Evolutionary conservation across 2,329 filamentous ascomycete genomes (phyloP).

Genomic region (Fusarium robinianum): DNA sequence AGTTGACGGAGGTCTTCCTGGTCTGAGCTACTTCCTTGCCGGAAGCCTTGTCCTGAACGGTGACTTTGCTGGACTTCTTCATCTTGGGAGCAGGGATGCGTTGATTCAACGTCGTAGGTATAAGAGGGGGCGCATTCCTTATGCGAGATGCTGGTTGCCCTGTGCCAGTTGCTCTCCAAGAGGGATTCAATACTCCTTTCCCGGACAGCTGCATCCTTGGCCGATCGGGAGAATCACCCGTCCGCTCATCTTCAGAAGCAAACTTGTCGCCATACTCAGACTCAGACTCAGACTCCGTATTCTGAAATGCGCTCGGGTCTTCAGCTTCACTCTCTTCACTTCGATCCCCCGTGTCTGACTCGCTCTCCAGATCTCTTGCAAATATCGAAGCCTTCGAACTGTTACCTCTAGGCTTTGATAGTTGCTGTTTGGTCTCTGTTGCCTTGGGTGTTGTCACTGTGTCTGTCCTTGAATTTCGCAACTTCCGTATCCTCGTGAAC

Average conservation of each 20-base stretch:
- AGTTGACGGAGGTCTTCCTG: slow-evolving; percentile 3
- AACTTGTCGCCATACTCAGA: slow-evolving; percentile 20
- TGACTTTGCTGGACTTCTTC: not conserved
- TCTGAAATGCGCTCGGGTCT: slow-evolving; percentile 34
- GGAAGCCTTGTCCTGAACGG: slow-evolving; percentile 3
- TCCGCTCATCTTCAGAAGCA: slow-evolving; percentile 22
- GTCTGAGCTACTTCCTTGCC: slow-evolving; percentile 4
- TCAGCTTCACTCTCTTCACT: slow-evolving; percentile 21
- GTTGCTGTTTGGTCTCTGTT: not conserved
- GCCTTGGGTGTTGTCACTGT: not conserved
- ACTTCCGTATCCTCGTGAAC: slow-evolving; percentile 27
- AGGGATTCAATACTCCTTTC: slow-evolving; percentile 1
- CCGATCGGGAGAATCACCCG: slow-evolving; percentile 19
- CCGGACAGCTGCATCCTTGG: slow-evolving; percentile 1
- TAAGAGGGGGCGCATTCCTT: slow-evolving; percentile 9
- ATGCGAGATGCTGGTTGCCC: slow-evolving; percentile 1
- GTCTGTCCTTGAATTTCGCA: slow-evolving; percentile 16
- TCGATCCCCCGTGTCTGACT: slow-evolving; percentile 12
- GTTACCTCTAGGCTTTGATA: not conserved
- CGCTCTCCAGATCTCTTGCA: slow-evolving; percentile 16
- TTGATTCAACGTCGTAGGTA: not conserved
- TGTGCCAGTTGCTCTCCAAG: not conserved
- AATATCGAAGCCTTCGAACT: slow-evolving; percentile 16
- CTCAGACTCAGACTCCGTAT: slow-evolving; percentile 28
- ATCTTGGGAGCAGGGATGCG: not conserved